Conservation (phyloP, 176 grass and related monocot species). For the Cenchrus americanus region DNA sequence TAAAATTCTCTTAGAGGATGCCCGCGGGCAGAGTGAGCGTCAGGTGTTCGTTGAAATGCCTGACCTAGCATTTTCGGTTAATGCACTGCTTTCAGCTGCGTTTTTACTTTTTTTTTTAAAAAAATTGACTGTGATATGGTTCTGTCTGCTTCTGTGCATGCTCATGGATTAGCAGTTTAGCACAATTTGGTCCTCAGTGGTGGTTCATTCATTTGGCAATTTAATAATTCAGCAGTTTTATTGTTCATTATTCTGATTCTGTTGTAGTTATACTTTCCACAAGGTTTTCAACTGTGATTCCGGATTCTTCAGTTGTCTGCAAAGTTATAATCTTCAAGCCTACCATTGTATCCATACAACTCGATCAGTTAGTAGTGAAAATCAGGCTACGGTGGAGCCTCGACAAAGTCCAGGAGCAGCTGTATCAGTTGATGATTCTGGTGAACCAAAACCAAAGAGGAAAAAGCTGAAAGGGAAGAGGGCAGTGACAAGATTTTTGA, state of each 20-base stretch:
- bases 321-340: slow-evolving; percentile 33
- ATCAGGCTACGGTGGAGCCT: slow-evolving; percentile 35
- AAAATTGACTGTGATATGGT: neutral
- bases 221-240: neutral
- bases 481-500: slow-evolving; percentile 86
- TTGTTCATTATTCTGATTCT: slow-evolving; percentile 44
- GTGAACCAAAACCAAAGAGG: slow-evolving; percentile 65
- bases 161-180: neutral
- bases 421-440: slow-evolving; percentile 38
- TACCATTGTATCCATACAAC: slow-evolving; percentile 57
- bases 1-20: neutral
- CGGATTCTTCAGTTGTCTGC: slow-evolving; percentile 19
- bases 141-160: neutral
- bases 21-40: neutral
- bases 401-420: slow-evolving; percentile 41
- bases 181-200: neutral
- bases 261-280: slow-evolving; percentile 50
- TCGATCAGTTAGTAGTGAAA: slow-evolving; percentile 36
- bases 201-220: neutral
- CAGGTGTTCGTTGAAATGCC: slow-evolving; percentile 50
- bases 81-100: neutral
- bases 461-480: slow-evolving; percentile 91
- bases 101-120: neutral
- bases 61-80: neutral
- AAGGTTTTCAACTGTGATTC: slow-evolving; percentile 53